Percentiles rank a stretch among this genome's conserved stretches.
Evolutionary conservation across 768 basidiomycete species (phyloP).

Genomic region (Russula griseocarnosa): DNA sequence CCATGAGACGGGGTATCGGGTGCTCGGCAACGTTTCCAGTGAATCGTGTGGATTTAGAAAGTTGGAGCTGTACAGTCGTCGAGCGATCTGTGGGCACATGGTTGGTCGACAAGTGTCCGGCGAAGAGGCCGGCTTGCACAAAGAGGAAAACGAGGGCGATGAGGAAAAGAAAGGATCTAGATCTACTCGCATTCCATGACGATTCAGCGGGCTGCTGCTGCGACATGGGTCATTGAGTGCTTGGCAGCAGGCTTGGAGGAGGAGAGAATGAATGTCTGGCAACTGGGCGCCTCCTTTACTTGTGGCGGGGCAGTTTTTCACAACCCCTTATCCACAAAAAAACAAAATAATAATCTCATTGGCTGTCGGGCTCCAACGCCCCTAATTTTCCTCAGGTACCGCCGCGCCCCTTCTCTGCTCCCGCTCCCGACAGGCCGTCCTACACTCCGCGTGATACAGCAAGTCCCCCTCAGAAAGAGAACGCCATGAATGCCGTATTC

Average conservation of each 20-base stretch:
- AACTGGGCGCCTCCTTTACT: background rate
- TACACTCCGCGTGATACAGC: no score
- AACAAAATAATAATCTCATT: background rate
- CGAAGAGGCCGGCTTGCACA: constrained; percentile 37
- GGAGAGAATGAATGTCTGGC: background rate
- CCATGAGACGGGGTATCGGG: constrained; percentile 83
- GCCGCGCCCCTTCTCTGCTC: no score
- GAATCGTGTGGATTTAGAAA: constrained; percentile 26
- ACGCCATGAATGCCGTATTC: no score
- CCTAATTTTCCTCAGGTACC: no score
- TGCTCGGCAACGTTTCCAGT: constrained; percentile 44
- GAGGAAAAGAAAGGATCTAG: constrained; percentile 30
- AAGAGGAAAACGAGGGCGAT: constrained; percentile 33
- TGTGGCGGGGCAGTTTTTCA: background rate
- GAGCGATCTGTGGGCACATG: constrained; percentile 32
- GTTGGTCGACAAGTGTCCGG: constrained; percentile 30
- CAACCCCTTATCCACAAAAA: no score
- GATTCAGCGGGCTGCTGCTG: constrained; percentile 10
- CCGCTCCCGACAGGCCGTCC: no score
- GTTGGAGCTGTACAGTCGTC: constrained; percentile 30
- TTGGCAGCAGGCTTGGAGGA: background rate
- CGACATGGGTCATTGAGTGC: constrained; percentile 24
- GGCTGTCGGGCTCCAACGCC: no score
- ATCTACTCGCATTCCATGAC: constrained; percentile 16
- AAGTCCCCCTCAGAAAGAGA: no score